Evolutionary conservation across 2,329 filamentous ascomycete species (phyloP).

Genomic region (Talaromyces sp.): DNA sequence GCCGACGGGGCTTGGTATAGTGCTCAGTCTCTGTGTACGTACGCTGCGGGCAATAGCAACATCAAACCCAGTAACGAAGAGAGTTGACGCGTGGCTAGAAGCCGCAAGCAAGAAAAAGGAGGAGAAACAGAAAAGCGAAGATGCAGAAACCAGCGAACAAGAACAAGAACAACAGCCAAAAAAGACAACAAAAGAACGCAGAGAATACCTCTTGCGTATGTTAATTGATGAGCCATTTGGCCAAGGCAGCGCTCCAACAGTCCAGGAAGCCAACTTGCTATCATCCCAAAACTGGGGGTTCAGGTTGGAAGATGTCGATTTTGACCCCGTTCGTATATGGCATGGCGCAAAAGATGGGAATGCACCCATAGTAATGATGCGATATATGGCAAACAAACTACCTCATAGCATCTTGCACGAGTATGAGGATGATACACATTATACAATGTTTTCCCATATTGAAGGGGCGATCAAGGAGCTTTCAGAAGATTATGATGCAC

Average conservation of each 20-base stretch:
- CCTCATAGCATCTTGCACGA: constrained; percentile 30
- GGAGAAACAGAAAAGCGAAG: constrained; percentile 4
- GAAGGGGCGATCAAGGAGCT: constrained; percentile 1
- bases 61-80: constrained; percentile 14
- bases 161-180: not conserved
- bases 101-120: constrained; percentile 6
- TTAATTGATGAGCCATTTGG: constrained; percentile 22
- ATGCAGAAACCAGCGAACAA: not conserved
- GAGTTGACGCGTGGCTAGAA: constrained; percentile 22
- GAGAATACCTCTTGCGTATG: constrained; percentile 13
- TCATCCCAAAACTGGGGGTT: constrained; percentile 25
- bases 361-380: constrained; percentile 27
- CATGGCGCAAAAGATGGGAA: constrained; percentile 26
- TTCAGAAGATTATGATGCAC: constrained; percentile 1
- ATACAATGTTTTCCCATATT: constrained; percentile 9
- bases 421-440: constrained; percentile 25
- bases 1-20: constrained; percentile 18
- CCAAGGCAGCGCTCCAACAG: constrained; percentile 20
- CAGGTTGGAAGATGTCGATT: constrained; percentile 21
- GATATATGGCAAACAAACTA: constrained; percentile 34
- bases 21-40: constrained; percentile 17
- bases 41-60: constrained; percentile 17
- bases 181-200: constrained; percentile 12
- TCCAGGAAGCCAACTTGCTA: constrained; percentile 24
- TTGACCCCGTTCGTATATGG: constrained; percentile 24